phyloP scores from a whole-genome alignment of 2,329 filamentous ascomycete genomes.

The Domatiomyces catenatus region DNA sequence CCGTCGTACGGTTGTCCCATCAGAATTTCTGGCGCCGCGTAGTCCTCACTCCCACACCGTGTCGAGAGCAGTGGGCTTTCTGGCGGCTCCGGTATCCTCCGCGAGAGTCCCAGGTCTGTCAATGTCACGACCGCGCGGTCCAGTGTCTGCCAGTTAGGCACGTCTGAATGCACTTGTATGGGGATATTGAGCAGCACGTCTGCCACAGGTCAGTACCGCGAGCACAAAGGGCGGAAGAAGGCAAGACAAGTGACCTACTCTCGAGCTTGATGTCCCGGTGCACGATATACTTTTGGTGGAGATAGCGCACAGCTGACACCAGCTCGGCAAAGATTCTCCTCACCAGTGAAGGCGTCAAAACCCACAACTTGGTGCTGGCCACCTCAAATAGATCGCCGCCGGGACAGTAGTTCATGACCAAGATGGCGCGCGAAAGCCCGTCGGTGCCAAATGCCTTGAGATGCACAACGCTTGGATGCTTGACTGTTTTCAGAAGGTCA shows the following conservation, averaged over 20 bases:
- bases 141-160: constrained; percentile 56
- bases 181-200: constrained; percentile 85
- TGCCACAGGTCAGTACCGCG: constrained; percentile 25
- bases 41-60: constrained; percentile 90
- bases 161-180: constrained; percentile 48
- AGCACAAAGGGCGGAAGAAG: constrained; percentile 1
- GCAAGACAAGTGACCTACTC: constrained; percentile 44
- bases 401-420: constrained; percentile 82
- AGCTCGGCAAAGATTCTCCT: constrained; percentile 81
- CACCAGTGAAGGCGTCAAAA: constrained; percentile 54
- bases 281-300: constrained; percentile 74
- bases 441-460: constrained; percentile 85
- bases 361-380: constrained; percentile 54
- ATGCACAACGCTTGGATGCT: constrained; percentile 79
- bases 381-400: constrained; percentile 93
- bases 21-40: constrained; percentile 89
- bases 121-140: constrained; percentile 74
- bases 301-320: constrained; percentile 67
- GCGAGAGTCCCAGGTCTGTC: constrained; percentile 79
- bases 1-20: constrained; percentile 93
- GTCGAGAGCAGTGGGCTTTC: constrained; percentile 83
- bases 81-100: constrained; percentile 55
- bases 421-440: constrained; percentile 58
- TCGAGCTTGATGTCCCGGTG: constrained; percentile 97
- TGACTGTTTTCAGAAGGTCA: constrained; percentile 77